phyloP scores from a whole-genome alignment of 306 rosid species.

The Pterocarpus santalinus region DNA sequence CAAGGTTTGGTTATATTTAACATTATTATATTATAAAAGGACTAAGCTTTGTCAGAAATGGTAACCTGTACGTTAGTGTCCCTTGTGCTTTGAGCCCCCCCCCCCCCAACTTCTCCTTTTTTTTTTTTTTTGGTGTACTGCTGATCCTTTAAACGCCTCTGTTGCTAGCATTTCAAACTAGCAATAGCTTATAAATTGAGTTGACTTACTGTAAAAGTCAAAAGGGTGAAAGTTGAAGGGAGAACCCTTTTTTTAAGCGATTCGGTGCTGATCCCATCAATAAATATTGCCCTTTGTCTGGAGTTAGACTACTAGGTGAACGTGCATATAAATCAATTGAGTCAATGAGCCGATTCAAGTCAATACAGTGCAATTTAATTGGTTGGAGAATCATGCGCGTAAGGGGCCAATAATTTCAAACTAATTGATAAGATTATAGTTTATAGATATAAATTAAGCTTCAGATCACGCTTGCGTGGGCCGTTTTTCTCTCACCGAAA shows the following conservation, averaged over 20 bases:
- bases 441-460: background rate
- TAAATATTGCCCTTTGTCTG: background rate
- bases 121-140: background rate
- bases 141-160: background rate
- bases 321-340: background rate
- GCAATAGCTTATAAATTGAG: background rate
- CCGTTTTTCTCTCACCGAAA: background rate
- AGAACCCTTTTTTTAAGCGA: background rate
- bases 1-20: background rate
- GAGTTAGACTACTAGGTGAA: background rate
- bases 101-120: too few species aligned
- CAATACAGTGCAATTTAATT: too few species aligned
- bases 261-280: background rate
- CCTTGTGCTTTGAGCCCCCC: background rate
- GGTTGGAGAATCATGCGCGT: too few species aligned
- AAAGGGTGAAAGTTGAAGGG: background rate
- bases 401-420: too few species aligned
- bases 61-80: background rate
- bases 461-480: background rate
- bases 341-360: too few species aligned
- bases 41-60: background rate
- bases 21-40: background rate
- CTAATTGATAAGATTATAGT: too few species aligned
- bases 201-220: slow-evolving; percentile 9
- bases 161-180: background rate